phyloP scores from a whole-genome alignment of 2,329 filamentous ascomycete species.

The Dryadomyces quercivorus region DNA sequence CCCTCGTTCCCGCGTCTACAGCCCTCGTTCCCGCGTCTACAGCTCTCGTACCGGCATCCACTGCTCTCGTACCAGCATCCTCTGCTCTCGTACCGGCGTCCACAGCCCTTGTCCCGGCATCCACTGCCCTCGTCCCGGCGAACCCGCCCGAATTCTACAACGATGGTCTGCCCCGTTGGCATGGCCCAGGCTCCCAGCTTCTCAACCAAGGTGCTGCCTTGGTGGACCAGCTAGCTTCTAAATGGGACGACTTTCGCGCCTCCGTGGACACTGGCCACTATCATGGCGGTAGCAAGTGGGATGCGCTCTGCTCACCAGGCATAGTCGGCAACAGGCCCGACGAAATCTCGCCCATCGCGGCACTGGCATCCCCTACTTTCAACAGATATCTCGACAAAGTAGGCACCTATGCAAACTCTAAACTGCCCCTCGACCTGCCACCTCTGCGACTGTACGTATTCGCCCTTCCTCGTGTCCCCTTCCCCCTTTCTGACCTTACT shows the following conservation, averaged over 20 bases:
- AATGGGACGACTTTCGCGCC: slow-evolving; percentile 58
- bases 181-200: slow-evolving; percentile 29
- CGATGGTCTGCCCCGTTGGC: slow-evolving; percentile 30
- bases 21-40: slow-evolving; percentile 17
- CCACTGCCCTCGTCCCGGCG: slow-evolving; percentile 26
- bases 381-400: slow-evolving; percentile 63
- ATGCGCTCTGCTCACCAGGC: too few relatives aligned
- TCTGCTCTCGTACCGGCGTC: too few relatives aligned
- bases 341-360: slow-evolving; percentile 9
- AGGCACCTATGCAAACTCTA: slow-evolving; percentile 66
- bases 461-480: neutral
- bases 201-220: slow-evolving; percentile 33
- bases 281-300: neutral
- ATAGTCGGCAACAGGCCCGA: neutral
- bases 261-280: slow-evolving; percentile 54
- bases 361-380: slow-evolving; percentile 22
- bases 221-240: slow-evolving; percentile 47
- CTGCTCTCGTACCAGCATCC: too few relatives aligned
- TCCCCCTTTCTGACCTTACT: neutral
- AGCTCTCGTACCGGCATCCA: slow-evolving; percentile 17
- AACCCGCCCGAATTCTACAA: slow-evolving; percentile 26
- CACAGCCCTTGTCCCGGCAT: too few relatives aligned
- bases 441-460: slow-evolving; percentile 50
- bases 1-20: slow-evolving; percentile 16
- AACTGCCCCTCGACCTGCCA: slow-evolving; percentile 53